Evolutionary conservation across 163 green algal species (phyloP).

Genomic region (Smithsoniella earleae): DNA sequence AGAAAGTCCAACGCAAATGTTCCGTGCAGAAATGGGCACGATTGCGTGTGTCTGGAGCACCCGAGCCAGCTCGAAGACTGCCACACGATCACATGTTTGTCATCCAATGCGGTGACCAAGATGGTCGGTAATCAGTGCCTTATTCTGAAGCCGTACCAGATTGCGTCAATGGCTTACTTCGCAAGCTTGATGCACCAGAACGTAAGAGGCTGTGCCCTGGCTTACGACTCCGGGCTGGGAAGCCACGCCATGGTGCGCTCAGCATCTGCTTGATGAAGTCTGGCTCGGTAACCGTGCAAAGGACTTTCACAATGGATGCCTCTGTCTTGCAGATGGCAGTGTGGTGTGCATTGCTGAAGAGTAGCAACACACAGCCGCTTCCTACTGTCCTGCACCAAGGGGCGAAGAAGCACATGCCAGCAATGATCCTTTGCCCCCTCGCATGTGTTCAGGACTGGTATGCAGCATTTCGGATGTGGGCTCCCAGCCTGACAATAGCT

Average conservation of each 20-base stretch:
- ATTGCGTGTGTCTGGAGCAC: constrained; percentile 1
- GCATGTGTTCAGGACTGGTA: neutral
- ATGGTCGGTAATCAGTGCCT: constrained; percentile 11
- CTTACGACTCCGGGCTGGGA: neutral
- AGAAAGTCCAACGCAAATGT: no score
- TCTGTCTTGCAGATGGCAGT: neutral
- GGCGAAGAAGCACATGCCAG: neutral
- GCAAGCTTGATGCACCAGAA: constrained; percentile 5
- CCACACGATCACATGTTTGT: neutral
- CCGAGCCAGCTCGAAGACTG: neutral
- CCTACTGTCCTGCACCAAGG: neutral
- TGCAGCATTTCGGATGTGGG: neutral
- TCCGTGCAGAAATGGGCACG: neutral
- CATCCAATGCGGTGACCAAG: neutral
- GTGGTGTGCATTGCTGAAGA: constrained; percentile 20
- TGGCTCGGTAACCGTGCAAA: no score
- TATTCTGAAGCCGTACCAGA: constrained; percentile 11
- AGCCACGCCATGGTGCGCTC: neutral
- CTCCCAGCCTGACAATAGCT: neutral
- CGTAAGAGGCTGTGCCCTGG: neutral
- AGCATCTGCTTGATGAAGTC: no score
- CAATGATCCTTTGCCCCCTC: neutral
- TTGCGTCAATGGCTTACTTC: constrained; percentile 5
- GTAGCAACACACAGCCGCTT: constrained; percentile 7
- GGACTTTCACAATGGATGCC: no score